phyloP scores from a whole-genome alignment of 352 stramenopile species.

The Ochromonadaceae sp. region DNA sequence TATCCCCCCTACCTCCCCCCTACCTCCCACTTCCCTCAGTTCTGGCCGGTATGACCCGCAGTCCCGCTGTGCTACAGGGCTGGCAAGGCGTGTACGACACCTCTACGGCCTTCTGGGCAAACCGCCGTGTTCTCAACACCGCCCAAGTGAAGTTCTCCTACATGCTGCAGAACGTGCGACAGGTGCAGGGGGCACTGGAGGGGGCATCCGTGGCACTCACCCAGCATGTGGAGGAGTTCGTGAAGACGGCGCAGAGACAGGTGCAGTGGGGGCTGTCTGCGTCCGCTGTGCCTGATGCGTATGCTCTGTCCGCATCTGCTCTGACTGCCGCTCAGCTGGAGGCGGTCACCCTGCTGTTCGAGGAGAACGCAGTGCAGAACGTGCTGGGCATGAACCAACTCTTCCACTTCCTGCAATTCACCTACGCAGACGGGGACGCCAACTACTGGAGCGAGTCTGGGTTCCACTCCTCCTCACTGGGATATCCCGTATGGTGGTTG shows the following conservation, averaged over 20 bases:
- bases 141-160: constrained; percentile 1
- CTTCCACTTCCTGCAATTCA: constrained; percentile 1
- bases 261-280: too few relatives aligned
- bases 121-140: neutral
- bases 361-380: neutral
- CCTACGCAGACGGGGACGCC: neutral
- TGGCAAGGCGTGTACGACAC: too few relatives aligned
- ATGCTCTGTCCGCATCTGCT: neutral
- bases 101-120: too few relatives aligned
- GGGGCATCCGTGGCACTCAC: neutral
- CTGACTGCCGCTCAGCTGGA: neutral
- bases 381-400: neutral
- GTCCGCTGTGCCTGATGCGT: too few relatives aligned
- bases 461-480: neutral
- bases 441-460: constrained; percentile 6
- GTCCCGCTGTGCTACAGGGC: too few relatives aligned
- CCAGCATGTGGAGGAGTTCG: too few relatives aligned
- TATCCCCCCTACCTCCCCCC: too few relatives aligned
- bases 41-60: neutral
- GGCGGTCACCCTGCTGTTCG: neutral
- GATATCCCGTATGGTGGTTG: too few relatives aligned
- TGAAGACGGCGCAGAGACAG: too few relatives aligned
- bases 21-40: too few relatives aligned
- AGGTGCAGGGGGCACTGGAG: neutral
- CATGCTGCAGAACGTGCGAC: neutral